These are phyloP conservation scores for Amauroascus verrucosus DNA, from an alignment of 2,329 filamentous ascomycete species.

Conservation along the genomic window DNA sequence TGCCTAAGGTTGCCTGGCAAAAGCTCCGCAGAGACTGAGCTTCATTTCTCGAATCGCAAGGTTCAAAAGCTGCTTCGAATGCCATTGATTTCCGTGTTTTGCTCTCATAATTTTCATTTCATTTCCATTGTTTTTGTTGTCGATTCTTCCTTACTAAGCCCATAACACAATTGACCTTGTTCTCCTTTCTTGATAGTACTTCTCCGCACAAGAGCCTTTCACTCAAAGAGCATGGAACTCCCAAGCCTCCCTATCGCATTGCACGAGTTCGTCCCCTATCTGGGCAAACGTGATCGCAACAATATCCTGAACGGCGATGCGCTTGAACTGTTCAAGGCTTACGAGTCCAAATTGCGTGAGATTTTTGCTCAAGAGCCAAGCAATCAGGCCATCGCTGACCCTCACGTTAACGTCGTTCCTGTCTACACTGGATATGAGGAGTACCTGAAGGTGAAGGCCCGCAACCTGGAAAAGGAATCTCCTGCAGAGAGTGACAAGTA, in stretches of 20 bases:
- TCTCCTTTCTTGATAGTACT: background rate
- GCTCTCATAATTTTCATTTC: background rate
- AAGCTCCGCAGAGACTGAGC: background rate
- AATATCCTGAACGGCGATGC: constrained; percentile 16
- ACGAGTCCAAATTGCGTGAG: constrained; percentile 25
- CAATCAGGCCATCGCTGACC: constrained; percentile 18
- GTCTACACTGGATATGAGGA: constrained; percentile 19
- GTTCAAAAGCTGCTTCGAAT: background rate
- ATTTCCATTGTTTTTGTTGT: too few species aligned
- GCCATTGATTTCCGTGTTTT: background rate
- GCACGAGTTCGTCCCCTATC: constrained; percentile 16
- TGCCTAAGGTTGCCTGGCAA: constrained; percentile 10
- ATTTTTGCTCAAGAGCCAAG: constrained; percentile 25
- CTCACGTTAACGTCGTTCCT: constrained; percentile 23
- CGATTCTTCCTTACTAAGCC: background rate
- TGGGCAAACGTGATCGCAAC: constrained; percentile 13
- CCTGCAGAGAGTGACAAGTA: constrained; percentile 22
- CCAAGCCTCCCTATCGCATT: constrained; percentile 16
- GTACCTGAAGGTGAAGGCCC: constrained; percentile 18
- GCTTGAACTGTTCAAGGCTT: constrained; percentile 23
- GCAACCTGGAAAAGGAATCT: constrained; percentile 19
- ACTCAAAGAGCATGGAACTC: constrained; percentile 11
- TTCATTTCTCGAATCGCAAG: background rate
- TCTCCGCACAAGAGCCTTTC: background rate
- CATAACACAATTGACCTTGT: background rate